Percentiles rank a stretch among this genome's conserved stretches.
phyloP scores from a whole-genome alignment of 306 rosid species.

The Malus sieversii region DNA sequence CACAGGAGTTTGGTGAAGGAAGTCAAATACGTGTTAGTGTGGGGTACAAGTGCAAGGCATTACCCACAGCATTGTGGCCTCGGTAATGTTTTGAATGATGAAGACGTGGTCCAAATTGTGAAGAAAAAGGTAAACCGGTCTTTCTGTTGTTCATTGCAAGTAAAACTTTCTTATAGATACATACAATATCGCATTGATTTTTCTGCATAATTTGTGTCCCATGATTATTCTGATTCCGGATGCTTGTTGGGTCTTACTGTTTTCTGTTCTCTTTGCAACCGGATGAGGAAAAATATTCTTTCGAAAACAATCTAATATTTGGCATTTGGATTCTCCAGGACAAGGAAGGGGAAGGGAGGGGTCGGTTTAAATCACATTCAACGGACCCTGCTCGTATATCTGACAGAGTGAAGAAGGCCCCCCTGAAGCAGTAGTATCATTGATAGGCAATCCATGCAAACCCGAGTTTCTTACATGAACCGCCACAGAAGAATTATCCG shows the following conservation, averaged over 20 bases:
- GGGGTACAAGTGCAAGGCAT: constrained; percentile 96
- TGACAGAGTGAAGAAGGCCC: constrained; percentile 98
- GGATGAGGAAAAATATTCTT: not conserved
- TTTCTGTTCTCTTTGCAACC: not conserved
- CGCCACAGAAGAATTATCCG: constrained; percentile 10
- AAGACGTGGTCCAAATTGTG: constrained; percentile 95
- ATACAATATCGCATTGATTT: not conserved
- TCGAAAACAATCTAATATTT: constrained; percentile 3
- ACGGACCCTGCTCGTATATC: constrained; percentile 85
- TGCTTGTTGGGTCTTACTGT: not conserved
- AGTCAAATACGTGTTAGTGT: constrained; percentile 91
- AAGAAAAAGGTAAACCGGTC: constrained; percentile 76
- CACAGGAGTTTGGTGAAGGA: constrained; percentile 97
- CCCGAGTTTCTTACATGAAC: constrained; percentile 17
- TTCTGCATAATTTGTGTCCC: no score
- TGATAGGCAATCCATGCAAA: not conserved
- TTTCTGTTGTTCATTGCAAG: constrained; percentile 2
- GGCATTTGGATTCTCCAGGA: constrained; percentile 45
- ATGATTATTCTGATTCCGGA: not conserved
- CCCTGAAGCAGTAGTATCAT: constrained; percentile 51
- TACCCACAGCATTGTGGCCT: constrained; percentile 97
- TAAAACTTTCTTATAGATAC: not conserved
- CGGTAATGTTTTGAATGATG: constrained; percentile 64
- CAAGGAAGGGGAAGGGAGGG: constrained; percentile 85
- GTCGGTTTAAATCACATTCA: constrained; percentile 93